Evolutionary conservation across 1,284 basidiomycete genomes (phyloP).

Genomic region (Puccinia polysora): DNA sequence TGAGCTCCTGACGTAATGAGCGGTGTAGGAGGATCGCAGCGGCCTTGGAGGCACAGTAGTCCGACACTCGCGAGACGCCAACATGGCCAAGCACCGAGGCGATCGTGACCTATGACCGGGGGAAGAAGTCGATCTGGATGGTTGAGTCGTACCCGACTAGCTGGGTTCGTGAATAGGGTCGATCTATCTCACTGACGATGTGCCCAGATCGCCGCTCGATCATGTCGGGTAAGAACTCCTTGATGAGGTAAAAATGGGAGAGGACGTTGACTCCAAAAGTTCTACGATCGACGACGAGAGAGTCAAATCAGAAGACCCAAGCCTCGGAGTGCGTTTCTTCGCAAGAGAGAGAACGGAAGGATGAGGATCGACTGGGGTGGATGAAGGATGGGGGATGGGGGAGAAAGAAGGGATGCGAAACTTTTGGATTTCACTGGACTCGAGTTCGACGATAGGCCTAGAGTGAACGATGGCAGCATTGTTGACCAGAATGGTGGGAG

Average conservation of each 20-base stretch:
- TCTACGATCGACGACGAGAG: constrained; percentile 55
- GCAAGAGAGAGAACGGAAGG: background rate
- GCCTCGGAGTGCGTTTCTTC: background rate
- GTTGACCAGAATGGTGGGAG: constrained; percentile 85
- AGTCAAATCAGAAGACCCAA: background rate
- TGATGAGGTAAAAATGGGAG: constrained; percentile 82
- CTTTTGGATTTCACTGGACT: constrained; percentile 65
- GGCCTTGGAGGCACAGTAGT: constrained; percentile 83
- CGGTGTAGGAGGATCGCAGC: constrained; percentile 71
- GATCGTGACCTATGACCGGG: constrained; percentile 63
- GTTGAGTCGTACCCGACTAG: no score
- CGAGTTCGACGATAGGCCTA: constrained; percentile 73
- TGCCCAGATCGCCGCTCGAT: constrained; percentile 72
- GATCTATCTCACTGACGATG: constrained; percentile 59
- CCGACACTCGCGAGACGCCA: constrained; percentile 58
- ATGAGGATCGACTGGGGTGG: constrained; percentile 17
- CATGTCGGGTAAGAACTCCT: constrained; percentile 89
- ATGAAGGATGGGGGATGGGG: background rate
- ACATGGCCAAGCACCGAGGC: constrained; percentile 45
- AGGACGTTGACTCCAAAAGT: constrained; percentile 85
- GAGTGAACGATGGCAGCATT: constrained; percentile 95
- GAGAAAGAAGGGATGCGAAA: background rate
- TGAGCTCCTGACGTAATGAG: constrained; percentile 72
- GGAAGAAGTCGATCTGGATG: background rate
- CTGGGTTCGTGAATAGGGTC: no score